A percentile compares a stretch with the other conserved stretches of the same genome.
phyloP scores from a whole-genome alignment of 2,329 filamentous ascomycete species.

The Botrytis fragariae region DNA sequence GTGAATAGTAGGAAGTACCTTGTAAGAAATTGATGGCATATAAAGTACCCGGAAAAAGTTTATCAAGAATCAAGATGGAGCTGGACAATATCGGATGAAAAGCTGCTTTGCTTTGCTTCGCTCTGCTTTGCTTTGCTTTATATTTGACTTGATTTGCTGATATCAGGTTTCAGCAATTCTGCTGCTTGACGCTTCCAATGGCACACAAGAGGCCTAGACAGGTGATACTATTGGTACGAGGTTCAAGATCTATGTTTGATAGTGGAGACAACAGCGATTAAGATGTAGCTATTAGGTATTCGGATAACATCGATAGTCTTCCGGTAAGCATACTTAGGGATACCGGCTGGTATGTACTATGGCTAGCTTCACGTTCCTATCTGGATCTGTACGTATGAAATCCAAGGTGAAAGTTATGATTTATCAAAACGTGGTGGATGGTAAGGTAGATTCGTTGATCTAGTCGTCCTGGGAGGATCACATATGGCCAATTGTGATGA shows the following conservation, averaged over 20 bases:
- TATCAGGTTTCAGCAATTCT: neutral
- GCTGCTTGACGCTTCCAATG: neutral
- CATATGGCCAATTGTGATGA: neutral
- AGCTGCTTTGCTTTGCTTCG: neutral
- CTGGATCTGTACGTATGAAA: neutral
- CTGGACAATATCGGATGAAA: no score
- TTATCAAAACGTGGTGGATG: neutral
- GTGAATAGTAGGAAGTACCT: neutral
- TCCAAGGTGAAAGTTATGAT: neutral
- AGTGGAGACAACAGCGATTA: neutral
- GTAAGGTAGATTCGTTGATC: neutral
- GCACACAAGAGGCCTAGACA: neutral
- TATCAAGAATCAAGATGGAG: neutral
- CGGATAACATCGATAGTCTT: slow-evolving; percentile 11
- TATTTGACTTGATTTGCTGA: slow-evolving; percentile 1
- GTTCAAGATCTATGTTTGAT: neutral
- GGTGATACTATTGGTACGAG: neutral
- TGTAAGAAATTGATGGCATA: neutral
- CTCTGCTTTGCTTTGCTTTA: neutral
- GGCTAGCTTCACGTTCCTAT: neutral
- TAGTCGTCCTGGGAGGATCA: neutral
- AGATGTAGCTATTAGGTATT: neutral
- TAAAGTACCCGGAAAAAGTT: neutral
- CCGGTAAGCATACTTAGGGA: neutral
- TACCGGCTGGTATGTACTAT: neutral